phyloP scores from a whole-genome alignment of 768 basidiomycete species.

The Phanerodontia chrysosporium region DNA sequence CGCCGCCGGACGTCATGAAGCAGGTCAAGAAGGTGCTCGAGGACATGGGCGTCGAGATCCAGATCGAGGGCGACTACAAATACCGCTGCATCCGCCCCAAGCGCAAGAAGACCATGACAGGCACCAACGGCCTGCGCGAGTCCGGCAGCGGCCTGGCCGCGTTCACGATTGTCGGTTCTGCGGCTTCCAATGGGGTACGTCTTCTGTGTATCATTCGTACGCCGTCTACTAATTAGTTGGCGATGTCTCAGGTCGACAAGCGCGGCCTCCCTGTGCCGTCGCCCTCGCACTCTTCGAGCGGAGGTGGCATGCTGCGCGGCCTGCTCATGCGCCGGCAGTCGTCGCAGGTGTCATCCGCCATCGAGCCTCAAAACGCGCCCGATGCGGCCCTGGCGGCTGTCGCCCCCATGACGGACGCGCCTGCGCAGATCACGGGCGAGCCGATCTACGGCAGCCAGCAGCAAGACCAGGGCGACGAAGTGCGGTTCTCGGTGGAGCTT shows the following conservation, averaged over 20 bases:
- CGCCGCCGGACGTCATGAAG: conserved; percentile 84
- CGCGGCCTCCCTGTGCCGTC: conserved; percentile 85
- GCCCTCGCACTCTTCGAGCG: conserved; percentile 51
- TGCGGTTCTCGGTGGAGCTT: conserved; percentile 92
- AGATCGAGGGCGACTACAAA: conserved; percentile 87
- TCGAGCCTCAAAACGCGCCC: conserved; percentile 20
- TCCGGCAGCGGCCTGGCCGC: conserved; percentile 57
- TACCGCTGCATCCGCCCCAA: conserved; percentile 80
- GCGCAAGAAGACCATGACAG: conserved; percentile 50
- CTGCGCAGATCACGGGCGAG: conserved; percentile 37
- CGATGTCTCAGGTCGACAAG: conserved; percentile 65
- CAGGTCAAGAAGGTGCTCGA: conserved; percentile 78
- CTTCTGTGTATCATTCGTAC: conserved; percentile 2
- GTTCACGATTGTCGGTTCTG: conserved; percentile 73
- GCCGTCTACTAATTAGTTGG: conserved; percentile 3
- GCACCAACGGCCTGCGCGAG: conserved; percentile 40
- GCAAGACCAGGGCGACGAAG: conserved; percentile 91
- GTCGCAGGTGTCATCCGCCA: conserved; percentile 61
- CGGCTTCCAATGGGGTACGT: conserved; percentile 84
- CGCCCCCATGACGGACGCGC: conserved; percentile 12
- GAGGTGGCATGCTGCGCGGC: conserved; percentile 80
- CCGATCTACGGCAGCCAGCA: conserved; percentile 74
- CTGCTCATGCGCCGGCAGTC: conserved; percentile 88
- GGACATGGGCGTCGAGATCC: conserved; percentile 88
- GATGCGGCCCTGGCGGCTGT: conserved; percentile 21